Evolutionary conservation across 495 filamentous ascomycete genomes (phyloP), one percentile per base, ranked within the genome.

Genomic region (Penicillium pancosmium): DNA sequence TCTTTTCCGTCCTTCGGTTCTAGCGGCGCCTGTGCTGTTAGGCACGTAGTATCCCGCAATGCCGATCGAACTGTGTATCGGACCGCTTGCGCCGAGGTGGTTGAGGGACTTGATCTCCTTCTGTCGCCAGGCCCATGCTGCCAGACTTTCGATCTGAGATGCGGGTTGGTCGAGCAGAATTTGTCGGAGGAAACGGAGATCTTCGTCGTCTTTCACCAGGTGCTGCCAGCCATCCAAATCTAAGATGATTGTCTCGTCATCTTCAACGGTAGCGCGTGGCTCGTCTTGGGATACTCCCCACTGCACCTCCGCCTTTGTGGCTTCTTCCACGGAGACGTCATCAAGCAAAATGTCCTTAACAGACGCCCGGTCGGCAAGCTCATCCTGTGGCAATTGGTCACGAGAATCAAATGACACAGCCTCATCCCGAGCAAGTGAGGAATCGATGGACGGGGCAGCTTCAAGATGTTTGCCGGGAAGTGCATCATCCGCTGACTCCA

Each of bases 21-120:
- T 84, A 40, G 94, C 93, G 65, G 85, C 88, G 34, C 94, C 94
- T 25, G 90, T 89, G 0, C 76, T 52, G 58, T 97, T 99, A 1
- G 89, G 84, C 16, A 96, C 89, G 69, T 96, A 97, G 66, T 98
- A 97, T 38, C 93, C 95, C 47, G 89, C 84, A 52, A 98, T 95
- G 53, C 73, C 78, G 51, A 82, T 82, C 54, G 79, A 71, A 15
- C 75, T 70, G 33, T 77, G 81, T 13, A 81, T 74, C 1, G 83
- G 72, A 3, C 86, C 86, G 61, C 62, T 75, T 9, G 79, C 75
- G 21, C 79, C 81, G 33, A 67, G 55, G 12, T 78, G 80, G 73
- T 96, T 95, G 55, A 97, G 84, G 41, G 89, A 80, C 65, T 96
- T 94, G 72, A 96, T 87, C 58, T 92, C 86, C 67, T 94, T 91